Base-by-base conservation (phyloP, 495 filamentous ascomycete genomes). In the Haplographium delicatum region DNA sequence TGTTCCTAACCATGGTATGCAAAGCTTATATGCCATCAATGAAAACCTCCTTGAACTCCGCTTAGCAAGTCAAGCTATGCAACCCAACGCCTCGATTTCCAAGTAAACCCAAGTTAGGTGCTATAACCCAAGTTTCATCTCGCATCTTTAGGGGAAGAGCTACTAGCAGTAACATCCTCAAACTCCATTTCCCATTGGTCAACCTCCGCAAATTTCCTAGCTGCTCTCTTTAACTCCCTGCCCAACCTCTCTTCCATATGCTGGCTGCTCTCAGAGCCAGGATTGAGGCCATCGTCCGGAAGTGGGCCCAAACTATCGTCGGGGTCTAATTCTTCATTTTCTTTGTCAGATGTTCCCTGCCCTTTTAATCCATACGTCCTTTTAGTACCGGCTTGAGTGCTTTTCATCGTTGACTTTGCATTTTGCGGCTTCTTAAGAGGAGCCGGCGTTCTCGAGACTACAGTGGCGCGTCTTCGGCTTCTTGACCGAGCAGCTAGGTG, bases 181-280 rank as follows among this genome's bases (percentile, higher is more conserved):
- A 84, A 88, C 49, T 86, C 83, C 75, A 88, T 72, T 54, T 85
- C 66, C 82, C 83, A 87, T 51, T 76, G 61, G 68, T 88, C 84
- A 28, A 88, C 71, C 59, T 85, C 79, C 27, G 73, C 70, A 61
- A 88, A 88, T 53, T 86, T 86, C 54, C 64, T 64, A 50, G 58
- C 67, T 16, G 65, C 62, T 15, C 59, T 58, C 52, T 67, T 67
- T 39, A 80, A 54, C 59, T 71, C 68, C 31, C 55, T 66, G 11
- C 60, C 57, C 5, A 57, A 45, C 8, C 46, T 48, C 42, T 62
- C 50, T 42, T 65, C 61, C 38, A 52, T 26, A 33, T 61, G 62
- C 28, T 53, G 46, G 28, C 58, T 54, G 48, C 63, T 52, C 49
- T 51, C 50, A 18, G 38, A 28, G 40, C 55, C 28, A 15, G 51